A percentile compares a stretch with the other conserved stretches of the same genome.
phyloP scores from a whole-genome alignment of 352 stramenopile species.

The Globisporangium paroecandrum region DNA sequence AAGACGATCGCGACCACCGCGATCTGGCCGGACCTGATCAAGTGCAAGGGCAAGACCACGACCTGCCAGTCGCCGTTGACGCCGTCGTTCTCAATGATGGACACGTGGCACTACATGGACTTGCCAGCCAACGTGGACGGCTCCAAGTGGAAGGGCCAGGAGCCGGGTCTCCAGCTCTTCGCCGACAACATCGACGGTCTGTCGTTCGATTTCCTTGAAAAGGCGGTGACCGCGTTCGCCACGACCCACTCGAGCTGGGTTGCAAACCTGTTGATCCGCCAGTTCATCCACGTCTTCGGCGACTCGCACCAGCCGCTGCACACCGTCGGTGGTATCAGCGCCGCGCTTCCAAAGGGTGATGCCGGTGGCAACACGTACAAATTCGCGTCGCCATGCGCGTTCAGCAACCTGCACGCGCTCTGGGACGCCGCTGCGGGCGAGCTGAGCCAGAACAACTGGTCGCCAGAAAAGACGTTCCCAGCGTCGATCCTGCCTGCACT shows the following conservation, averaged over 20 bases:
- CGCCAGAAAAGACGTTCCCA: conserved; percentile 19
- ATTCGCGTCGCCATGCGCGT: conserved; percentile 43
- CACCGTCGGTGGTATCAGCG: conserved; percentile 41
- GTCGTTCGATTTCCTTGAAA: conserved; percentile 40
- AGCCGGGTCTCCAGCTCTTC: conserved; percentile 46
- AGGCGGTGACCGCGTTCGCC: conserved; percentile 45
- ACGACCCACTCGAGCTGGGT: conserved; percentile 64
- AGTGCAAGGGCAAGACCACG: conserved; percentile 40
- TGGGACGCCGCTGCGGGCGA: conserved; percentile 58
- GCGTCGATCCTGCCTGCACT: conserved; percentile 12
- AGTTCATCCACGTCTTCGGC: conserved; percentile 72
- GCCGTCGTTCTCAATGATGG: conserved; percentile 50
- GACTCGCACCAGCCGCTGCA: conserved; percentile 67
- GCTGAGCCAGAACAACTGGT: conserved; percentile 57
- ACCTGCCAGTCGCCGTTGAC: conserved; percentile 30
- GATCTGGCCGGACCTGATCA: conserved; percentile 60
- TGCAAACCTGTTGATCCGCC: conserved; percentile 52
- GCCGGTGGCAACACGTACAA: conserved; percentile 56
- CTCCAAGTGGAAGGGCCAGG: conserved; percentile 32
- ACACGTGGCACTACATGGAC: conserved; percentile 71
- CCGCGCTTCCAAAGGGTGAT: conserved; percentile 46
- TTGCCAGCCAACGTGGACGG: conserved; percentile 56
- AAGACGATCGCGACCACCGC: conserved; percentile 37
- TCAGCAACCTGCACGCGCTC: conserved; percentile 63
- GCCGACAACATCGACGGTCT: conserved; percentile 46